Percentiles rank a stretch among this genome's conserved stretches.
These are phyloP conservation scores for Fusarium incarnatum DNA, from an alignment of 2,329 filamentous ascomycete genomes.

Conservation along the genomic window DNA sequence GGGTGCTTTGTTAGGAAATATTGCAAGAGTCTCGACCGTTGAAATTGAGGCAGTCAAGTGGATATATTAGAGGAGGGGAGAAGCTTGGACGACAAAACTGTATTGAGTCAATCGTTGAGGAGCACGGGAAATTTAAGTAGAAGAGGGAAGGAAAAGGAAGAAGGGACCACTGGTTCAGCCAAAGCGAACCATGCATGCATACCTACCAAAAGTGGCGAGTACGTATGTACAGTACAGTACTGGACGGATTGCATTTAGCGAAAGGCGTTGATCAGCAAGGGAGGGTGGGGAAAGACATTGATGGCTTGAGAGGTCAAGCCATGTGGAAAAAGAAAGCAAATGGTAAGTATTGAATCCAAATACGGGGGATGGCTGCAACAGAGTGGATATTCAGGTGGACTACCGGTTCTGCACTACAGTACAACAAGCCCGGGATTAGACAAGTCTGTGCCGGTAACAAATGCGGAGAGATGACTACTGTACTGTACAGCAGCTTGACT, in stretches of 20 bases:
- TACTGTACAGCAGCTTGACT: no score
- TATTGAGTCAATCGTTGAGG: no score
- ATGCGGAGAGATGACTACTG: no score
- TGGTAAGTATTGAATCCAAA: no score
- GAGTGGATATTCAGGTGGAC: not conserved
- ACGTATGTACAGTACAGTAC: not conserved
- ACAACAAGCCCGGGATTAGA: no score
- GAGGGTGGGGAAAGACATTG: not conserved
- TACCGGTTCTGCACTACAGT: no score
- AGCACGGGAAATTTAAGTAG: not conserved
- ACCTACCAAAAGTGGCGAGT: not conserved
- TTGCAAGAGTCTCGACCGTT: not conserved
- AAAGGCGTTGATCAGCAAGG: not conserved
- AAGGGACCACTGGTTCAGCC: not conserved
- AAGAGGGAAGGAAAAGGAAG: not conserved
- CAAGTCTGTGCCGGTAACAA: no score
- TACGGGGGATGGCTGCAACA: no score
- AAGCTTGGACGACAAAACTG: not conserved
- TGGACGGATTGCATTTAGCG: not conserved
- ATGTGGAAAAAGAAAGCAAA: not conserved
- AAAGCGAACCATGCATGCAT: not conserved
- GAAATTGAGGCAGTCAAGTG: not conserved
- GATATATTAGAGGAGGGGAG: not conserved
- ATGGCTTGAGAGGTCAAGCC: not conserved
- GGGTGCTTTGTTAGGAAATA: not conserved